Evolutionary conservation across 768 basidiomycete genomes (phyloP).

Genomic region (Exsudoporus frostii): DNA sequence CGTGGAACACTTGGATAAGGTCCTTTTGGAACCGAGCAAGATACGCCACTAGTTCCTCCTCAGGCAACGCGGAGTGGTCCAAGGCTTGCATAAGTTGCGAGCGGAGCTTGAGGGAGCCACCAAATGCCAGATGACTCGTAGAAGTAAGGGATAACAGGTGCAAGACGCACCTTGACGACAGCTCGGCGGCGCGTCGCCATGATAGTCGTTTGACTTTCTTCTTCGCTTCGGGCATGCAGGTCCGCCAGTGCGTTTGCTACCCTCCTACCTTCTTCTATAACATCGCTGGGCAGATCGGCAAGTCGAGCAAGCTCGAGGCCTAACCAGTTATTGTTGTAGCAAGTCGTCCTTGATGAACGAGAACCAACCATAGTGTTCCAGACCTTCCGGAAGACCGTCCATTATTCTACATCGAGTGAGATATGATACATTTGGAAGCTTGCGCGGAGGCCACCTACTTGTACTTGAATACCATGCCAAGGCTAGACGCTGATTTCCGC

Average conservation of each 20-base stretch:
- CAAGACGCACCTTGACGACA: conserved; percentile 56
- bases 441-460: conserved; percentile 42
- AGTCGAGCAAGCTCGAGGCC: conserved; percentile 87
- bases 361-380: conserved; percentile 67
- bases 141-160: neutral
- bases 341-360: neutral
- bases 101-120: conserved; percentile 48
- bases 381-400: conserved; percentile 62
- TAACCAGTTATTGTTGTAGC: conserved; percentile 29
- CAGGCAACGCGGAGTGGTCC: conserved; percentile 71
- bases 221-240: conserved; percentile 53
- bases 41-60: conserved; percentile 63
- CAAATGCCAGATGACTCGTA: neutral
- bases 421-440: neutral
- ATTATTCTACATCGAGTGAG: conserved; percentile 50
- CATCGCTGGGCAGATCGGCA: conserved; percentile 77
- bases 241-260: conserved; percentile 59
- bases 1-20: conserved; percentile 49
- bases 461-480: conserved; percentile 77
- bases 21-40: conserved; percentile 69
- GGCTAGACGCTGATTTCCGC: conserved; percentile 48
- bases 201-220: conserved; percentile 59
- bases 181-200: conserved; percentile 63
- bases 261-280: conserved; percentile 59
- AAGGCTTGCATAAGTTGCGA: conserved; percentile 73